Evolutionary conservation across 2,329 filamentous ascomycete genomes (phyloP).

Genomic region (Aspergillus versicolor): DNA sequence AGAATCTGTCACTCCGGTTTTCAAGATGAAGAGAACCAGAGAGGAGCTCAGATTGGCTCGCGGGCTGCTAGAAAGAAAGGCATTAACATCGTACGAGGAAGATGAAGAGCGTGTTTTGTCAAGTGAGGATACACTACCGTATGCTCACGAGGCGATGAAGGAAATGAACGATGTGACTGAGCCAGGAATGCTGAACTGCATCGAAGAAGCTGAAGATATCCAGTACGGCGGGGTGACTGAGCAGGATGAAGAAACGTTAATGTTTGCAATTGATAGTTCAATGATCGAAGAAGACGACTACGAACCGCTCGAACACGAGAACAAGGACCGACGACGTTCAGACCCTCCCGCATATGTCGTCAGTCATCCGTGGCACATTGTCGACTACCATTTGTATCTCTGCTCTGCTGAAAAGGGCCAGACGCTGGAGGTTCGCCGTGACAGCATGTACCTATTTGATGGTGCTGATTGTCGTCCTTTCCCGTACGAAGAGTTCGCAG

Average conservation of each 20-base stretch:
- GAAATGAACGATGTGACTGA: neutral
- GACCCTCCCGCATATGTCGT: slow-evolving; percentile 13
- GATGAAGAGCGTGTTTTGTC: neutral
- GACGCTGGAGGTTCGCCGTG: slow-evolving; percentile 17
- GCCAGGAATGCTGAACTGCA: neutral
- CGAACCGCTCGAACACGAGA: neutral
- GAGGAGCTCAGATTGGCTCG: slow-evolving; percentile 13
- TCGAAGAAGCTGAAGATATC: neutral
- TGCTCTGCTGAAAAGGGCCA: slow-evolving; percentile 23
- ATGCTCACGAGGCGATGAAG: neutral
- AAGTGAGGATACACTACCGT: slow-evolving; percentile 2
- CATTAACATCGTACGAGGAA: neutral
- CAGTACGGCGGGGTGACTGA: neutral
- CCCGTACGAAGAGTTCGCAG: slow-evolving; percentile 21
- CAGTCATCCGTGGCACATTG: slow-evolving; percentile 30
- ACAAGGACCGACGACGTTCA: neutral
- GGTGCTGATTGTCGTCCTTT: slow-evolving; percentile 25
- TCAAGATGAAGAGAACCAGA: slow-evolving; percentile 21
- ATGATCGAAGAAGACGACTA: slow-evolving; percentile 8
- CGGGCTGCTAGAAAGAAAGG: slow-evolving; percentile 1
- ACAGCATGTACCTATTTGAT: slow-evolving; percentile 26
- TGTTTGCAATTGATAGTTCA: neutral
- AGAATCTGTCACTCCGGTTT: slow-evolving; percentile 11
- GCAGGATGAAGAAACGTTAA: neutral
- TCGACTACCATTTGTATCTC: slow-evolving; percentile 36